These are phyloP conservation scores for Sclerotinia spermophila DNA, from an alignment of 2,329 filamentous ascomycete genomes.

Conservation along the genomic window DNA sequence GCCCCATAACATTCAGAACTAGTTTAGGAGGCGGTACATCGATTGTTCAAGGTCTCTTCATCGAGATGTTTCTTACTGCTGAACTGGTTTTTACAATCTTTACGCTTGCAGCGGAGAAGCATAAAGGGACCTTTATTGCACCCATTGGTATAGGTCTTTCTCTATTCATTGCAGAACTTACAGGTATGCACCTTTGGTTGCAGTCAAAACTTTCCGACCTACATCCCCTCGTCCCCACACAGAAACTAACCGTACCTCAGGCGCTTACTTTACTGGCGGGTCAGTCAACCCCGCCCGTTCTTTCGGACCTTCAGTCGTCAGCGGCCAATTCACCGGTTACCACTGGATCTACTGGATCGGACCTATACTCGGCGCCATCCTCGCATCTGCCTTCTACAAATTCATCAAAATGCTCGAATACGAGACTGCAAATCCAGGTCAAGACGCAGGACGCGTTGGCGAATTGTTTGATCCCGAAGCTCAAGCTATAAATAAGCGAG, in stretches of 20 bases:
- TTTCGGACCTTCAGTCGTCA: constrained; percentile 46
- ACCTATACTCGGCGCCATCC: constrained; percentile 46
- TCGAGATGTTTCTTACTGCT: constrained; percentile 47
- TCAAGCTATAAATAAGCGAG: not conserved
- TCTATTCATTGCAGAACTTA: constrained; percentile 46
- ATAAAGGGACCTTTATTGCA: constrained; percentile 46
- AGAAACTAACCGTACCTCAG: constrained; percentile 23
- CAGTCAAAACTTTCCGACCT: constrained; percentile 30
- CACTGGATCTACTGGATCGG: constrained; percentile 52
- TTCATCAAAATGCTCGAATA: constrained; percentile 50
- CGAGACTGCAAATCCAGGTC: constrained; percentile 42
- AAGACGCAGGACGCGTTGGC: constrained; percentile 20
- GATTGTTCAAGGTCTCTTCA: constrained; percentile 45
- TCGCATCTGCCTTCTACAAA: constrained; percentile 49
- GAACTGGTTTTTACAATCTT: constrained; percentile 49
- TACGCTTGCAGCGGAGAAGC: constrained; percentile 49
- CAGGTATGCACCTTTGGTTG: constrained; percentile 35
- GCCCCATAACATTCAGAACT: constrained; percentile 47
- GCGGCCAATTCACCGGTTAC: constrained; percentile 41
- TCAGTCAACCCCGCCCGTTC: constrained; percentile 47
- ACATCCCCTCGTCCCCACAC: not conserved
- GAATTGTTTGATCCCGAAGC: not conserved
- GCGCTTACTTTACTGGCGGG: constrained; percentile 47
- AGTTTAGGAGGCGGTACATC: constrained; percentile 41
- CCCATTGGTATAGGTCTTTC: constrained; percentile 47